Conservation (phyloP, 2,329 filamentous ascomycete genomes). For the Aspergillus niger region DNA sequence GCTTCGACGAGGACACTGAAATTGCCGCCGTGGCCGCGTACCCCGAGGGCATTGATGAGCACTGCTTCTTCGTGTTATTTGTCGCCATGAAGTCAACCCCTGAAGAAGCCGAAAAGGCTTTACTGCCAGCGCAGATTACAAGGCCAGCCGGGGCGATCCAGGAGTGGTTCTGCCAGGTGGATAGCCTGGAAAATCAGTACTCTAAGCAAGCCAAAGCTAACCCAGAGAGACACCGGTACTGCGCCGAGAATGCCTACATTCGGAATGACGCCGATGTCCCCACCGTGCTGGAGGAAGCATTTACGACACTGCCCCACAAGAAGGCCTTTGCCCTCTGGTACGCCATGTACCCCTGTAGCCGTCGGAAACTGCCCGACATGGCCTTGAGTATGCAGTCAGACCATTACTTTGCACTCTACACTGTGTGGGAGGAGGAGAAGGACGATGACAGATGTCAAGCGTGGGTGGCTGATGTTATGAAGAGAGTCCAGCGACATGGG, state of each 20-base stretch:
- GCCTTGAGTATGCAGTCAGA: conserved; percentile 58
- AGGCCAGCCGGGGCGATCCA: conserved; percentile 41
- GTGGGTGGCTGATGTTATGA: conserved; percentile 51
- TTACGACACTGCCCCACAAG: conserved; percentile 50
- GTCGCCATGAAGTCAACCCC: conserved; percentile 21
- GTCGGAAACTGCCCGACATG: conserved; percentile 51
- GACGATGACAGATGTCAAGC: conserved; percentile 49
- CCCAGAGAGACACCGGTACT: conserved; percentile 53
- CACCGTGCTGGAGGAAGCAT: conserved; percentile 49
- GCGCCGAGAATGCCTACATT: conserved; percentile 55
- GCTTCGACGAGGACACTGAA: conserved; percentile 26
- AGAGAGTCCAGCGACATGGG: conserved; percentile 41
- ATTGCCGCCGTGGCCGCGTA: conserved; percentile 33
- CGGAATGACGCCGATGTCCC: conserved; percentile 51
- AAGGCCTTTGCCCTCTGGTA: conserved; percentile 55
- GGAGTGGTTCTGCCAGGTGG: conserved; percentile 41
- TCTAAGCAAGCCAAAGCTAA: conserved; percentile 50
- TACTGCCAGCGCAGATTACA: conserved; percentile 28
- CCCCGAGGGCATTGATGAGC: conserved; percentile 38
- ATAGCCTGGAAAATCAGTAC: conserved; percentile 36
- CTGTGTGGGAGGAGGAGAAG: conserved; percentile 50
- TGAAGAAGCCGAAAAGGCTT: conserved; percentile 17
- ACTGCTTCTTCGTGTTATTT: conserved; percentile 20
- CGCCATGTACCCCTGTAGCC: conserved; percentile 53
- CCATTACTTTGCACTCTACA: conserved; percentile 59